Base-by-base conservation (phyloP, 2,329 filamentous ascomycete genomes). In the Cladosporium sphaerospermum region DNA sequence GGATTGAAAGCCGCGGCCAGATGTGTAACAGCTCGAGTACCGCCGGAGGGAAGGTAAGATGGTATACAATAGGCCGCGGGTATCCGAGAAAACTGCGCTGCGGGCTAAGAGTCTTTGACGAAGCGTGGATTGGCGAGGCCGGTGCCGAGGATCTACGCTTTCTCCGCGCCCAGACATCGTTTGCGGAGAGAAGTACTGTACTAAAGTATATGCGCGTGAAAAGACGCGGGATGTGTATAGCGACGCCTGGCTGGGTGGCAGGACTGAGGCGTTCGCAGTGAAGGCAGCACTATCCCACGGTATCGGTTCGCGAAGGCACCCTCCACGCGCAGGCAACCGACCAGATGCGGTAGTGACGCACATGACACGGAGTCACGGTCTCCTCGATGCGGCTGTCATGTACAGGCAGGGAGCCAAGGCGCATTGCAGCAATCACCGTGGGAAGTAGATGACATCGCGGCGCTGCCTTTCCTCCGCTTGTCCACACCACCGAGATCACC, bases 161-260 rank as follows among this genome's bases (percentile, higher is more conserved):
- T 51, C 48, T 51, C 48, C 48, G 48, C 48, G 40, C 40, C 48
- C 48, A 50, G 47, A 50, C 39, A 51, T 9, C n/a, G 40, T 51
- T 44, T 51, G 48, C 28, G 48, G 40, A 44, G 48, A 51, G 40
- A 44, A 19, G 39, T 44, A 43, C 32, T 39, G 36, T 39, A 39
- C 36, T 13, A 39, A 39, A 14, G 8, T n/a, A 14, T 13, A 39
- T 9, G 16, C 13, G 36, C 13, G 11, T 19, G 40, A 9, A 42
- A 7, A 14, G 14, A 23, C 8, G 13, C 16, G 40, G 40, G 18
- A 42, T 42, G 23, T 14, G 10, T 23, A 28, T 42, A 23, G 9
- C 4, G 16, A 42, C 9, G 16, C 14, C 16, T 23, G 16, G 18
- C 14, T 19, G 16, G 18, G 16, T 19, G 16, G 39, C 9, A 3